These are phyloP conservation scores for Pulveroboletus sp. DNA, from an alignment of 768 basidiomycete genomes.

Conservation along the genomic window DNA sequence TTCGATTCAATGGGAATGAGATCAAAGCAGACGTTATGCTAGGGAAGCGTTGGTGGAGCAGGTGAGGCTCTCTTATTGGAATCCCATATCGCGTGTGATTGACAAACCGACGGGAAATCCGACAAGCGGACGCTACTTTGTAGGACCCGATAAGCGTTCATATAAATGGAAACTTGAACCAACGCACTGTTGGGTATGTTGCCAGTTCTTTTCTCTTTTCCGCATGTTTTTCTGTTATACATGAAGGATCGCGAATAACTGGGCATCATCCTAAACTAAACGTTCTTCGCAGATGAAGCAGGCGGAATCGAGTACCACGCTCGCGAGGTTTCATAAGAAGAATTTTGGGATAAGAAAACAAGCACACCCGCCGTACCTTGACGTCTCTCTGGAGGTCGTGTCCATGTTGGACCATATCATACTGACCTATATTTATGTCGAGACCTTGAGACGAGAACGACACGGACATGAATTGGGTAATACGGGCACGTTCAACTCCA, in stretches of 20 bases:
- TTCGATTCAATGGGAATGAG: conserved; percentile 31
- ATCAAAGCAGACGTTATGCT: conserved; percentile 22
- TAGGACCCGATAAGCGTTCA: conserved; percentile 29
- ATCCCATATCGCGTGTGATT: neutral
- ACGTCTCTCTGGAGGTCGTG: conserved; percentile 17
- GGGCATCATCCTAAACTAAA: neutral
- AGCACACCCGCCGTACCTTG: conserved; percentile 23
- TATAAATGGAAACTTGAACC: conserved; percentile 34
- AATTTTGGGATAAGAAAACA: conserved; percentile 20
- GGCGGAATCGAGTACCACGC: conserved; percentile 4
- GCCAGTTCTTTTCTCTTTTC: neutral
- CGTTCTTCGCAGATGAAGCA: conserved; percentile 18
- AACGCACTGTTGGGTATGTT: conserved; percentile 24
- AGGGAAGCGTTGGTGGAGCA: conserved; percentile 18
- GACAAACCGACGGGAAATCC: neutral
- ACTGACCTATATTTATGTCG: conserved; percentile 25
- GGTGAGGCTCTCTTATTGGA: conserved; percentile 9
- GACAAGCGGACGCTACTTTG: conserved; percentile 30
- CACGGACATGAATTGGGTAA: conserved; percentile 9
- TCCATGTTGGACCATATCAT: conserved; percentile 27
- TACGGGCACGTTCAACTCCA: neutral
- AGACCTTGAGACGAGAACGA: conserved; percentile 23
- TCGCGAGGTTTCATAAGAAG: conserved; percentile 24
- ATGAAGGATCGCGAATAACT: neutral
- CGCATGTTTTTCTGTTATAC: neutral